Percentiles rank a stretch among this genome's conserved stretches.
These are phyloP conservation scores for Nicotiana benthamiana DNA, from an alignment of 257 asterid genomes.

Conservation along the genomic window DNA sequence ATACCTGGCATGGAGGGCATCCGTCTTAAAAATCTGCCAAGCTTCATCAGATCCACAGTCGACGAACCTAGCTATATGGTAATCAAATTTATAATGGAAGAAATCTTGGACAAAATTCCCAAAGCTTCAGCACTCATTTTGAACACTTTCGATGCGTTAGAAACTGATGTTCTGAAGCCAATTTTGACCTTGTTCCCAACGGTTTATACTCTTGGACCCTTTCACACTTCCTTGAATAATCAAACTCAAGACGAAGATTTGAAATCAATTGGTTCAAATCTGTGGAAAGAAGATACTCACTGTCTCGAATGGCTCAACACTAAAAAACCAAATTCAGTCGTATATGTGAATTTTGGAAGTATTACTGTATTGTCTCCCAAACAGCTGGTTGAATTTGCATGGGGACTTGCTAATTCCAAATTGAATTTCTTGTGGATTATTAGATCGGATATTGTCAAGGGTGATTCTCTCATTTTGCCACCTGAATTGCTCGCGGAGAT, in stretches of 20 bases:
- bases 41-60: slow-evolving; percentile 17
- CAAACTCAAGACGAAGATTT: neutral
- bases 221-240: slow-evolving; percentile 14
- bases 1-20: slow-evolving; percentile 23
- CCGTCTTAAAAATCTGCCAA: slow-evolving; percentile 21
- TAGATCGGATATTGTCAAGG: slow-evolving; percentile 20
- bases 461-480: slow-evolving; percentile 15
- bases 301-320: slow-evolving; percentile 26
- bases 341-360: slow-evolving; percentile 31
- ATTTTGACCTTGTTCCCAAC: slow-evolving; percentile 11
- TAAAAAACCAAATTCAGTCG: slow-evolving; percentile 19
- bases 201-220: slow-evolving; percentile 21
- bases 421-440: slow-evolving; percentile 26
- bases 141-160: slow-evolving; percentile 19
- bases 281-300: slow-evolving; percentile 32
- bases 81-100: slow-evolving; percentile 1
- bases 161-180: slow-evolving; percentile 10
- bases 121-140: slow-evolving; percentile 18
- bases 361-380: slow-evolving; percentile 1
- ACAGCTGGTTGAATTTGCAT: slow-evolving; percentile 25
- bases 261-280: slow-evolving; percentile 13
- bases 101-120: slow-evolving; percentile 6
- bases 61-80: slow-evolving; percentile 14
- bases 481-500: slow-evolving; percentile 18
- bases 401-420: slow-evolving; percentile 28